Percentiles rank a stretch among this genome's conserved stretches.
Conservation (phyloP, 495 filamentous ascomycete species). For the Talaromyces wortmannii region DNA sequence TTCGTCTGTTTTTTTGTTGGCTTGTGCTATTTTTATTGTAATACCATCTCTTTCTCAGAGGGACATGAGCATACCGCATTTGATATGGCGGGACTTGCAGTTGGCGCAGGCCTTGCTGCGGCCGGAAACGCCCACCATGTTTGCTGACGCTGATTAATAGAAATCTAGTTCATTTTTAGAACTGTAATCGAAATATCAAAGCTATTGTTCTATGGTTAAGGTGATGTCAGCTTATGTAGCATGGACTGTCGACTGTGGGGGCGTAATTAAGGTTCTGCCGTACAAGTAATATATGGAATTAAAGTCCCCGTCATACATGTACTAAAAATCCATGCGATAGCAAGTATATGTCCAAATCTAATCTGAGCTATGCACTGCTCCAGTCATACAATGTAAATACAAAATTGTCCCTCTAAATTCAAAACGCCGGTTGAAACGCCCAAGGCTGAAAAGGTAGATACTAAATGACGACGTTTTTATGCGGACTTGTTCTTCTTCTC, state of each 20-base stretch:
- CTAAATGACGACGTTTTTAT: neutral
- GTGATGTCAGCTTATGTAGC: too few species aligned
- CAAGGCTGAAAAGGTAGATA: neutral
- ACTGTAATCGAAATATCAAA: neutral
- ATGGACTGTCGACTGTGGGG: too few species aligned
- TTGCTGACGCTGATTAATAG: neutral
- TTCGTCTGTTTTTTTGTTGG: slow-evolving; percentile 17
- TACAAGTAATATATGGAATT: too few species aligned
- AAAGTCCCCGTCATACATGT: too few species aligned
- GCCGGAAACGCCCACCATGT: neutral
- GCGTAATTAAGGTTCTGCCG: too few species aligned
- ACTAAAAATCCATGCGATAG: too few species aligned
- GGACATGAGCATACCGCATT: neutral
- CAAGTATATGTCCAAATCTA: neutral
- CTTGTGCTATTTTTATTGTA: neutral
- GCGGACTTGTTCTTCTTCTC: slow-evolving; percentile 6
- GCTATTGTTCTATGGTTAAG: neutral
- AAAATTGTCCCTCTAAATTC: neutral
- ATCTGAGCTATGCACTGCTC: neutral
- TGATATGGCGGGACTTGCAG: neutral
- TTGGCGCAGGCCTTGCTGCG: neutral
- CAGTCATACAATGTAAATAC: neutral
- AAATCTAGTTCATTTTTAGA: neutral
- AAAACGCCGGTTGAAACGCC: neutral
- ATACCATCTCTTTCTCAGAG: neutral